A percentile compares a stretch with the other conserved stretches of the same genome.
Evolutionary conservation across 208 protist genomes (phyloP).

Genomic region (Wallacemonas collosoma): DNA sequence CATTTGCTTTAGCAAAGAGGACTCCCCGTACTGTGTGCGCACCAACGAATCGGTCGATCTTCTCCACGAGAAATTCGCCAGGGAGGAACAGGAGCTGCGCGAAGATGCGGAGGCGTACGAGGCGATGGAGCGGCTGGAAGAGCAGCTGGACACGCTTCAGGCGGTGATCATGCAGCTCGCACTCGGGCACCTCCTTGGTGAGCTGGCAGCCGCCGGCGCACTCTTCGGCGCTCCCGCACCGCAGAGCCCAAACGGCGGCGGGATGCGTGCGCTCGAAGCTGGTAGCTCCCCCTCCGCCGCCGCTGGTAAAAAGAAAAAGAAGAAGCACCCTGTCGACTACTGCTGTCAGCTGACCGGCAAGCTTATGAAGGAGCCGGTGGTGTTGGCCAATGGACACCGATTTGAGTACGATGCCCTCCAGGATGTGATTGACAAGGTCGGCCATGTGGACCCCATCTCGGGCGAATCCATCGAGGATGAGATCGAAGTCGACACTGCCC

Average conservation of each 20-base stretch:
- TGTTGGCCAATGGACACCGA: conserved; percentile 69
- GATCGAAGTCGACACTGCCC: conserved; percentile 57
- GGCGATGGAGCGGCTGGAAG: conserved; percentile 58
- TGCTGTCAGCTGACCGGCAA: conserved; percentile 84
- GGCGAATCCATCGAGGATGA: conserved; percentile 74
- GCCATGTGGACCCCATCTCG: conserved; percentile 83
- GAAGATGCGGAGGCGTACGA: conserved; percentile 52
- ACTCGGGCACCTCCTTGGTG: conserved; percentile 69
- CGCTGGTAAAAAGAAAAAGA: conserved; percentile 46
- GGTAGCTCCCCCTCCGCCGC: not conserved
- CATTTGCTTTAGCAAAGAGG: conserved; percentile 69
- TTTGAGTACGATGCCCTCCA: conserved; percentile 84
- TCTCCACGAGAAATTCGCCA: conserved; percentile 50
- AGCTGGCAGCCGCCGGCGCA: conserved; percentile 37
- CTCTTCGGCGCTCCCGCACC: conserved; percentile 14
- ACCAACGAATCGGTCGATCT: conserved; percentile 61
- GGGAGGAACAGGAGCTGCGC: conserved; percentile 46
- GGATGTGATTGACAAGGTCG: conserved; percentile 75
- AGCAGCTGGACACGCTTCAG: conserved; percentile 76
- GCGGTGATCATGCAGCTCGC: conserved; percentile 70
- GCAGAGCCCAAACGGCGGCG: not conserved
- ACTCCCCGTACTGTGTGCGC: conserved; percentile 57
- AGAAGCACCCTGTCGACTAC: conserved; percentile 65
- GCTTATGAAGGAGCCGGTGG: conserved; percentile 90
- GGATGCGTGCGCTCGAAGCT: not conserved